Conservation (phyloP, 805 yeast genomes). For the Lipomyces starkeyi region DNA sequence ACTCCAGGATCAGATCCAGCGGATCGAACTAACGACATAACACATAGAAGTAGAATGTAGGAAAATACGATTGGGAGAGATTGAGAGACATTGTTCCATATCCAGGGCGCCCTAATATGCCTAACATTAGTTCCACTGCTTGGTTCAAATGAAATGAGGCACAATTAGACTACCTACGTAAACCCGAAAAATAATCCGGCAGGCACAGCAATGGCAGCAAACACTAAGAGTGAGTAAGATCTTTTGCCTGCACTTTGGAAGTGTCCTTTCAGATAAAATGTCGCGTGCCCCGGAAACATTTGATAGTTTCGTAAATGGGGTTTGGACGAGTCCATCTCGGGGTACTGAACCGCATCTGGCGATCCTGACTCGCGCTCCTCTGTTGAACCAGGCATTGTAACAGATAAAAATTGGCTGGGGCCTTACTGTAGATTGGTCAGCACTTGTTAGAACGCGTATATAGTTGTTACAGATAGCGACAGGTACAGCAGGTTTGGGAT, state of each 20-base stretch:
- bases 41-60: background rate
- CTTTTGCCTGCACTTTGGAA: background rate
- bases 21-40: conserved; percentile 1
- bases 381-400: background rate
- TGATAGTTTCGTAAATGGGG: background rate
- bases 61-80: conserved; percentile 11
- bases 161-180: background rate
- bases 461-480: no score
- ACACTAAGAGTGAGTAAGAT: background rate
- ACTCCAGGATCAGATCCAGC: conserved; percentile 15
- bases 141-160: background rate
- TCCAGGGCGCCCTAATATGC: conserved; percentile 10
- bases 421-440: background rate
- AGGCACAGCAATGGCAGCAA: background rate
- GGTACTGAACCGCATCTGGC: background rate
- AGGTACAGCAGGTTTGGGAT: no score
- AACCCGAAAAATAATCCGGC: conserved; percentile 3
- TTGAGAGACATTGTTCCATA: conserved; percentile 7
- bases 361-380: background rate
- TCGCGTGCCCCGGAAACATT: background rate
- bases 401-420: background rate
- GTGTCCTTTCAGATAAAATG: background rate
- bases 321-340: background rate
- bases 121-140: background rate
- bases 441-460: no score